phyloP scores from a whole-genome alignment of 345 rosid genomes.

The Balakata baccata region DNA sequence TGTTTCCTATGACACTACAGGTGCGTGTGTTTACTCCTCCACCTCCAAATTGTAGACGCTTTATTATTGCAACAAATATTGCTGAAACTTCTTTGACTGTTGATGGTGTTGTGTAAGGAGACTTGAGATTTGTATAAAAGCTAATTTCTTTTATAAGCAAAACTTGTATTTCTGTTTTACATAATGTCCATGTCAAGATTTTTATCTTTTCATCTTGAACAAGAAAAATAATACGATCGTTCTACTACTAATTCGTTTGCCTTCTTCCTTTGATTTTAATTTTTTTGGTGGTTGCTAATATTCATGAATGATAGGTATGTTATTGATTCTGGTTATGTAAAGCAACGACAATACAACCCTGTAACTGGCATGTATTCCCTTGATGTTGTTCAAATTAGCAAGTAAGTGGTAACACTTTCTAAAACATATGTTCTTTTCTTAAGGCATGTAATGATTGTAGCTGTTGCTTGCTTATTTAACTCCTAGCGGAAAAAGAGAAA shows the following conservation, averaged over 20 bases:
- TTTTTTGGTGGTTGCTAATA: constrained; percentile 21
- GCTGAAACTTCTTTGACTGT: constrained; percentile 98
- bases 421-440: not conserved
- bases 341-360: constrained; percentile 94
- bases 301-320: constrained; percentile 66
- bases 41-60: constrained; percentile 91
- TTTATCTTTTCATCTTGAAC: not conserved
- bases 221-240: not conserved
- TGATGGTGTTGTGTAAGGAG: constrained; percentile 97
- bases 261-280: constrained; percentile 1
- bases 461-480: not conserved
- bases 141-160: constrained; percentile 9
- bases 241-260: not conserved
- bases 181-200: not conserved
- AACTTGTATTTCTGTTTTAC: not conserved
- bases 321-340: constrained; percentile 88
- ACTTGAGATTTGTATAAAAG: constrained; percentile 24
- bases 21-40: constrained; percentile 91
- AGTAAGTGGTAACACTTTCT: constrained; percentile 50
- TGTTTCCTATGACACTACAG: constrained; percentile 44
- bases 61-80: constrained; percentile 90
- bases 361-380: constrained; percentile 96
- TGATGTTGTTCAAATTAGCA: constrained; percentile 92
- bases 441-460: not conserved
- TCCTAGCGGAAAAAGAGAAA: not conserved